phyloP scores from a whole-genome alignment of 345 rosid genomes.

The Cardamine occulta region DNA sequence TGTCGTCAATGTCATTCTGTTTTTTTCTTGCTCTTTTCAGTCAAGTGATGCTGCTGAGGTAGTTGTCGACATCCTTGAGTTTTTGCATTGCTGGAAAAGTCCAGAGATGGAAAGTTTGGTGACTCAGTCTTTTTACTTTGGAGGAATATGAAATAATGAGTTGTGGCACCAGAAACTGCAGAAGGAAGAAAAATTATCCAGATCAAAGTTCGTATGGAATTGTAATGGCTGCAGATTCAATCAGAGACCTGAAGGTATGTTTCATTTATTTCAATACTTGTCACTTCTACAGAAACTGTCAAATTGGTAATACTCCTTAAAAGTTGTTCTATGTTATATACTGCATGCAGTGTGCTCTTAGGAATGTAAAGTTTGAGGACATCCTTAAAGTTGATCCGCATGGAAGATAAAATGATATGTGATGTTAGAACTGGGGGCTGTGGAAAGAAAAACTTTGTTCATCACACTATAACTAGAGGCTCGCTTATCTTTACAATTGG shows the following conservation, averaged over 20 bases:
- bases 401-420: conserved; percentile 23
- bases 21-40: conserved; percentile 4
- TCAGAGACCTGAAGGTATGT: neutral
- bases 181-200: neutral
- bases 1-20: neutral
- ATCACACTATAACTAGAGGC: conserved; percentile 19
- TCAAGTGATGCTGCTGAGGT: conserved; percentile 22
- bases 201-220: conserved; percentile 2
- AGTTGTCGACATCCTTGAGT: neutral
- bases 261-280: neutral
- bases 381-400: conserved; percentile 15
- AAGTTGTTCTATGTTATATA: too few species aligned
- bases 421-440: conserved; percentile 38
- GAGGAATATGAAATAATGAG: conserved; percentile 3
- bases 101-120: conserved; percentile 7
- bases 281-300: too few species aligned
- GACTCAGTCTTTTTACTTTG: conserved; percentile 1
- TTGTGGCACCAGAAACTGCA: neutral
- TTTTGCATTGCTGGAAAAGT: conserved; percentile 30
- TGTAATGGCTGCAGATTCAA: neutral
- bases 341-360: conserved; percentile 5
- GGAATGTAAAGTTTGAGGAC: conserved; percentile 25
- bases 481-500: conserved; percentile 26
- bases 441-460: conserved; percentile 28
- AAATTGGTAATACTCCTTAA: neutral